Conservation (phyloP, 2,329 filamentous ascomycete species). For the Sclerotinia trifoliorum region DNA sequence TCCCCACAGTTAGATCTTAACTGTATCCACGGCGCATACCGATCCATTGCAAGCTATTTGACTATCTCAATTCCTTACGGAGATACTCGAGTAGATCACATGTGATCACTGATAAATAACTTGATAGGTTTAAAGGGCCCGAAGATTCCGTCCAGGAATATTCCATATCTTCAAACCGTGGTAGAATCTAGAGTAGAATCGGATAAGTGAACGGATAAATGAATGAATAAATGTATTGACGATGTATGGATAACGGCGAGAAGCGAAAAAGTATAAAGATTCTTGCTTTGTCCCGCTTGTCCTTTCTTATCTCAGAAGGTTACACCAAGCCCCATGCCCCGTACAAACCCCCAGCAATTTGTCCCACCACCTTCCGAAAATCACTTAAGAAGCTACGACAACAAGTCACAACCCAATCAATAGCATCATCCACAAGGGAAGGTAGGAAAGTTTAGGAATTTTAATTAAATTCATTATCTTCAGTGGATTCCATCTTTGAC, state of each 20-base stretch:
- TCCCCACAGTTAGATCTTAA: not conserved
- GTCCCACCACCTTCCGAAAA: conserved; percentile 14
- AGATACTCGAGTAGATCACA: not conserved
- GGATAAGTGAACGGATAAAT: no score
- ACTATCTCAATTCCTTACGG: no score
- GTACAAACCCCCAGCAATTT: not conserved
- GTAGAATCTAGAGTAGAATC: no score
- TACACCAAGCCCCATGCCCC: not conserved
- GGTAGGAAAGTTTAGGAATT: not conserved
- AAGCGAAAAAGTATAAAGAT: not conserved
- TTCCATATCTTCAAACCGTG: not conserved
- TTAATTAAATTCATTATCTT: not conserved
- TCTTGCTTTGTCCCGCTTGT: not conserved
- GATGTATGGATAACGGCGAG: conserved; percentile 14
- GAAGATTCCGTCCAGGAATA: no score
- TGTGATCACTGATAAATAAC: not conserved
- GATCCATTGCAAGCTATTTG: not conserved
- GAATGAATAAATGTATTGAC: not conserved
- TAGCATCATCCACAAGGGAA: not conserved
- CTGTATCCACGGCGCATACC: not conserved
- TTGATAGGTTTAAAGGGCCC: no score
- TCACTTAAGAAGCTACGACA: not conserved
- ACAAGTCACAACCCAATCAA: not conserved
- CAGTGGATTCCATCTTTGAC: not conserved
- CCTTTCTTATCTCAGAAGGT: conserved; percentile 21